These are phyloP conservation scores for Talaromyces sp. DNA, from an alignment of 2,329 filamentous ascomycete species.

Conservation along the genomic window DNA sequence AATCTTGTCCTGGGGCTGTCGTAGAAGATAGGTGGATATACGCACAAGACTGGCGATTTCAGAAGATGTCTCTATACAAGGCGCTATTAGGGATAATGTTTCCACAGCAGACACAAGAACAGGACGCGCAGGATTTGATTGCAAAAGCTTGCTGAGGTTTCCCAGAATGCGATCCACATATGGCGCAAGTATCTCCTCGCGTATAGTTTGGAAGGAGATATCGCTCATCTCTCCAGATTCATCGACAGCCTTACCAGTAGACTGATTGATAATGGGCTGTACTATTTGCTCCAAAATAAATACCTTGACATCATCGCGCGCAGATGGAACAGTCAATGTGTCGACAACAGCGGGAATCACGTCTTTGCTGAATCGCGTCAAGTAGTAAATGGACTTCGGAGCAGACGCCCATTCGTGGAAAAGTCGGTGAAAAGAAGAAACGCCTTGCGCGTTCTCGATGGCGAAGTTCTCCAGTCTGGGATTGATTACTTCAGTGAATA, in stretches of 20 bases:
- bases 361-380: constrained; percentile 58
- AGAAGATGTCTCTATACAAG: constrained; percentile 60
- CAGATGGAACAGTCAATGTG: constrained; percentile 67
- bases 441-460: constrained; percentile 80
- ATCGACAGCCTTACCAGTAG: constrained; percentile 51
- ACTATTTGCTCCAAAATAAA: constrained; percentile 74
- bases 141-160: constrained; percentile 51
- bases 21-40: constrained; percentile 75
- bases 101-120: constrained; percentile 76
- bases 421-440: constrained; percentile 78
- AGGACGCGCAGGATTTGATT: constrained; percentile 63
- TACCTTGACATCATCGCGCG: constrained; percentile 81
- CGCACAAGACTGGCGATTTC: constrained; percentile 73
- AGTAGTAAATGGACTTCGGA: constrained; percentile 63
- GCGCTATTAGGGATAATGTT: constrained; percentile 71
- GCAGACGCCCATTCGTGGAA: constrained; percentile 77
- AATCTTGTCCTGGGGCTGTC: constrained; percentile 79
- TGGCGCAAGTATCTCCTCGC: constrained; percentile 42
- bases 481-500: constrained; percentile 72
- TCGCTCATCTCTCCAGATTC: constrained; percentile 47
- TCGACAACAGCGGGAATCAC: constrained; percentile 70
- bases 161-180: constrained; percentile 65
- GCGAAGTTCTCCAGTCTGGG: constrained; percentile 76
- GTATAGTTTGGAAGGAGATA: constrained; percentile 39
- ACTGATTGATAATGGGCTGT: constrained; percentile 62